Evolutionary conservation across 257 asterid species (phyloP).

Genomic region (Anisodus acutangulus): DNA sequence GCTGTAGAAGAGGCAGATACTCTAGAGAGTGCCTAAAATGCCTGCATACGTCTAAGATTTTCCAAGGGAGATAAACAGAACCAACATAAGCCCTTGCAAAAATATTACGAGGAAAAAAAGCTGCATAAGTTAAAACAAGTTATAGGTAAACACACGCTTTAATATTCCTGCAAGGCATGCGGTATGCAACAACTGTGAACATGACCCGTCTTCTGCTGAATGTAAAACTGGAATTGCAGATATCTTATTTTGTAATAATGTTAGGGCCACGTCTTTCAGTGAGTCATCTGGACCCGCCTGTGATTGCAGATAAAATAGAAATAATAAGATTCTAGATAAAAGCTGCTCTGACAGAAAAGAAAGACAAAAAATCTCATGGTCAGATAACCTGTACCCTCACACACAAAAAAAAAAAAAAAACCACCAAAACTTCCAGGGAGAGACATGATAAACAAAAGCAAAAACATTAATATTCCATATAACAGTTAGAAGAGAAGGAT

Average conservation of each 20-base stretch:
- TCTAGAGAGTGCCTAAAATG: slow-evolving; percentile 55
- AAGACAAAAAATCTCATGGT: not conserved
- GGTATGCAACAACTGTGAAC: slow-evolving; percentile 52
- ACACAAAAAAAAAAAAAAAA: not conserved
- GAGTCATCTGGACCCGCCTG: slow-evolving; percentile 82
- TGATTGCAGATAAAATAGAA: slow-evolving; percentile 28
- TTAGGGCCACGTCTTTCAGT: slow-evolving; percentile 56
- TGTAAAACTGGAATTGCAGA: slow-evolving; percentile 62
- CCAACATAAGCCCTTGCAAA: slow-evolving; percentile 8
- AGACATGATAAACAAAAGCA: slow-evolving; percentile 13
- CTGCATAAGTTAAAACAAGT: slow-evolving; percentile 13
- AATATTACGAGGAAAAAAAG: not conserved
- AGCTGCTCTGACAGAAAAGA: not conserved
- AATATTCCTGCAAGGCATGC: slow-evolving; percentile 65
- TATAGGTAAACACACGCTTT: slow-evolving; percentile 44
- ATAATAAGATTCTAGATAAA: not conserved
- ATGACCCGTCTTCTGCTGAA: slow-evolving; percentile 52
- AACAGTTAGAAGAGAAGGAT: slow-evolving; percentile 2
- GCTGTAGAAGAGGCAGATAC: slow-evolving; percentile 59
- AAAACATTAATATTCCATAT: not conserved
- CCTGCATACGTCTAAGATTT: slow-evolving; percentile 59
- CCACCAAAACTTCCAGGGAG: not conserved
- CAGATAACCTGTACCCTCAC: not conserved
- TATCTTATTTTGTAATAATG: slow-evolving; percentile 59
- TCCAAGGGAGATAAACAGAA: slow-evolving; percentile 9